Percentiles rank a stretch among this genome's conserved stretches.
Evolutionary conservation across 2,329 filamentous ascomycete species (phyloP).

Genomic region (Pseudopithomyces chartarum): DNA sequence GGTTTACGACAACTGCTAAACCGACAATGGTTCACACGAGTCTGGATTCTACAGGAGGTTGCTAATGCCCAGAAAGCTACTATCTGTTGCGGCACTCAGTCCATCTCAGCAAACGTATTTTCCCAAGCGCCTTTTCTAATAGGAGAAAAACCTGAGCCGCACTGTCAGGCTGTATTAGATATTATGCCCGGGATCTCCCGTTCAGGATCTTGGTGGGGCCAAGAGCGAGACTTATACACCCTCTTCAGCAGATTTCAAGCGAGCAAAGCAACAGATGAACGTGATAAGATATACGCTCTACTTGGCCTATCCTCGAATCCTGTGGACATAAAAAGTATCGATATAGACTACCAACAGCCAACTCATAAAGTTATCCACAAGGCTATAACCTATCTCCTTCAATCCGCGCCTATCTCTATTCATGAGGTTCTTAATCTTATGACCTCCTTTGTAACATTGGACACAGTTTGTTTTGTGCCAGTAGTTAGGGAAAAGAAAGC

Average conservation of each 20-base stretch:
- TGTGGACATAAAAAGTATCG: constrained; percentile 6
- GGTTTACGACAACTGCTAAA: constrained; percentile 10
- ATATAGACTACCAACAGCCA: constrained; percentile 12
- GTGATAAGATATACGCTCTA: constrained; percentile 19
- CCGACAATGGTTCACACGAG: constrained; percentile 8
- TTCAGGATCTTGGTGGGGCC: constrained; percentile 2
- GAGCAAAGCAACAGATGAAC: constrained; percentile 17
- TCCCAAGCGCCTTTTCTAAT: neutral
- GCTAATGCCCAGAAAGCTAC: neutral
- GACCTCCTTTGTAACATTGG: neutral
- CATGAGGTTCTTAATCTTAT: constrained; percentile 7
- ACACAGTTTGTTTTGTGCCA: constrained; percentile 5
- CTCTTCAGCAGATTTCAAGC: constrained; percentile 2
- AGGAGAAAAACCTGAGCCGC: neutral
- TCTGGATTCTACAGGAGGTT: constrained; percentile 4
- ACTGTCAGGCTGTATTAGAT: neutral
- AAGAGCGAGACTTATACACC: neutral
- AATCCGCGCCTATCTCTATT: neutral
- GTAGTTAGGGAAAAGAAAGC: neutral
- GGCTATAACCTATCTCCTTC: constrained; percentile 5
- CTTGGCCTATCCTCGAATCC: constrained; percentile 15
- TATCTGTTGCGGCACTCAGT: constrained; percentile 3
- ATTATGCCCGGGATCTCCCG: neutral
- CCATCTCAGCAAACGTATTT: constrained; percentile 1
- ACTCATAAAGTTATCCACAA: constrained; percentile 5